phyloP scores from a whole-genome alignment of 208 protist genomes.

The Trypanosoma caninum region DNA sequence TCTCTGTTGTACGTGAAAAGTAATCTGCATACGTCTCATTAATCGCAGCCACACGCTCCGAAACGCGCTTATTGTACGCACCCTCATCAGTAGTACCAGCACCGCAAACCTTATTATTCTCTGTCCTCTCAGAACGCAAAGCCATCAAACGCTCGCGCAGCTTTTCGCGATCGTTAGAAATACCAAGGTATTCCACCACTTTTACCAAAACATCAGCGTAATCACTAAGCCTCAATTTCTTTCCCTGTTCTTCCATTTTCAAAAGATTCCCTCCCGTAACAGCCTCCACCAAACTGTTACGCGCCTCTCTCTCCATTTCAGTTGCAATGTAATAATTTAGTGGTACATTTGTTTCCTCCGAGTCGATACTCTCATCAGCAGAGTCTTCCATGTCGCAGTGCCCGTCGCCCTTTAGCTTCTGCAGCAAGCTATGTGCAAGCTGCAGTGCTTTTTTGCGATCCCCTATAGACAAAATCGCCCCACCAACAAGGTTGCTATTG shows the following conservation, averaged over 20 bases:
- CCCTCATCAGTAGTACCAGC: conserved; percentile 2
- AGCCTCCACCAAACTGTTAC: conserved; percentile 54
- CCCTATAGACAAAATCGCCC: conserved; percentile 6
- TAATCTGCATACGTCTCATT: conserved; percentile 10
- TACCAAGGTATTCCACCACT: conserved; percentile 69
- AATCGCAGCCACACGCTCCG: conserved; percentile 3
- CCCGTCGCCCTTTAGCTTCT: conserved; percentile 25
- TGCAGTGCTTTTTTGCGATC: conserved; percentile 50
- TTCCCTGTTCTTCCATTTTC: conserved; percentile 15
- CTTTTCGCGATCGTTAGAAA: conserved; percentile 79
- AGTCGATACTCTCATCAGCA: conserved; percentile 23
- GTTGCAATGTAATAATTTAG: conserved; percentile 71
- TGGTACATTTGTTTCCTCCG: conserved; percentile 63
- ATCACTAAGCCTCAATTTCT: conserved; percentile 17
- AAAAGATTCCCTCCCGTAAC: conserved; percentile 36
- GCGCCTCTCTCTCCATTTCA: conserved; percentile 55
- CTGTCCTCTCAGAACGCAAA: conserved; percentile 21
- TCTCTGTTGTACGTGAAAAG: conserved; percentile 19
- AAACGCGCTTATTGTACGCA: not conserved
- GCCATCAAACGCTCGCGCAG: conserved; percentile 44
- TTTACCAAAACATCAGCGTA: conserved; percentile 31
- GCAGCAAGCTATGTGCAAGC: conserved; percentile 42
- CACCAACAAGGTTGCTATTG: not conserved
- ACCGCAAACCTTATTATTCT: conserved; percentile 1
- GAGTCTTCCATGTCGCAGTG: conserved; percentile 27